Evolutionary conservation across 208 protist genomes (phyloP), one percentile per base, ranked within the genome.

Genomic region (Novymonas esmeraldas): DNA sequence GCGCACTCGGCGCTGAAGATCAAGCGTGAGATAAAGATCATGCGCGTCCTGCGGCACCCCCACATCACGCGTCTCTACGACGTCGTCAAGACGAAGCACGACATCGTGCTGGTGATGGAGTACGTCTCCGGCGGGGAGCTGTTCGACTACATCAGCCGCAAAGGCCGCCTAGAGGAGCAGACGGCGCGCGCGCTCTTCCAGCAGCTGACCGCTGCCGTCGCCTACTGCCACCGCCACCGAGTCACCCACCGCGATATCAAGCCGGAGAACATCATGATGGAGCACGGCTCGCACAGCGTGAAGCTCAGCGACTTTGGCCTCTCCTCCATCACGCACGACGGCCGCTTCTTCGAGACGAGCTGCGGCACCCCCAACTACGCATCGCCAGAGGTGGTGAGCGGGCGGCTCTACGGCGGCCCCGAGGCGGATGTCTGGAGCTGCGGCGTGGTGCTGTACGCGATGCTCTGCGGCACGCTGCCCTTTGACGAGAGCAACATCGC

Each of bases 91-190:
- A 98, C 96, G 13, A 89, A 93, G 45, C 95, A 95, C 56, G 97
- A 99, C 77, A 98, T 99, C 62, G 98, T 98, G 56, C 92, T 99
- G 56, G 84, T 99, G 22, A 98, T 99, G 85, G 98, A 99, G 81
- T 99, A 98, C 73, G 95, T 99, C 0, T 92, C 96, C 0, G 97
- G 98, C 28, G 98, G 98, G 1, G 98, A 99, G 67, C 77, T 99
- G 7, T 99, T 99, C 77, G 98, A 99, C 49, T 99, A 98, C 79
- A 99, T 99, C 66, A 96, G 97, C 16, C 85, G 87, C 11, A 90
- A 98, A 55, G 97, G 97, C 16, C 89, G 91, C 36, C 64, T 99
- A 11, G 82, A 88, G 1, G 98, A 99, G 65, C 72, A 84, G 4
- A 88, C 94, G 38, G 92, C 93, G 34, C 78, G 97, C 9, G 39